Base-by-base conservation (phyloP, 1,284 basidiomycete species). In the Cystobasidium sp. region DNA sequence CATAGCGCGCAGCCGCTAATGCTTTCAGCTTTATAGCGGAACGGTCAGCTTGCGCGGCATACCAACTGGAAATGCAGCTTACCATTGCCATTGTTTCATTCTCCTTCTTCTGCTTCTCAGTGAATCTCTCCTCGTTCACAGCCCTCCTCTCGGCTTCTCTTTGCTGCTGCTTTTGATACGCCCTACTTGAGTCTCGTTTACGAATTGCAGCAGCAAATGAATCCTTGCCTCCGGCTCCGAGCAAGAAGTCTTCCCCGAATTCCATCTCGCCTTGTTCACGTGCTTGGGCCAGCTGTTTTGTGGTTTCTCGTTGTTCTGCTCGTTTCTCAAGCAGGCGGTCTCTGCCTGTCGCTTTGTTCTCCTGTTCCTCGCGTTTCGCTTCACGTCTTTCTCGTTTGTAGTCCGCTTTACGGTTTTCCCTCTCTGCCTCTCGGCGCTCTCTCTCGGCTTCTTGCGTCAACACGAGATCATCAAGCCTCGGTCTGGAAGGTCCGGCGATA, bases 281-380 rank as follows among this genome's bases (percentile, higher is more conserved):
- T n/a, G 62, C 66, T 65, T 61, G 49, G 20, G 75, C 75, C 61
- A 76, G 70, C 10, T 59, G 59, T 31, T 52, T 37, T 9, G 63
- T 49, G 18, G 58, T 24, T 24, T 47, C 52, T 12, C 73, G 47
- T 39, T 44, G 39, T 41, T 76, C 73, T n/a, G 62, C 52, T 20
- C 75, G 66, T 31, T 75, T 75, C 62, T 76, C 75, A 22, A 59
- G n/a, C 8, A 70, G 22, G 8, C 75, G 66, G 37, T 76, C 75
- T 55, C 62, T 39, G 6, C 75, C 75, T 7, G 75, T 76, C n/a
- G 75, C 67, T 20, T 55, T 47, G 43, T 63, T 63, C n/a, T 74
- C 72, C 9, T 41, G 58, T 67, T 74, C 72, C n/a, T 76, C 75
- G 20, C 63, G 56, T 51, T 61, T 65, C 5, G 53, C 73, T 41